phyloP scores from a whole-genome alignment of 2,329 filamentous ascomycete genomes.

The Herpotrichia juniperi region DNA sequence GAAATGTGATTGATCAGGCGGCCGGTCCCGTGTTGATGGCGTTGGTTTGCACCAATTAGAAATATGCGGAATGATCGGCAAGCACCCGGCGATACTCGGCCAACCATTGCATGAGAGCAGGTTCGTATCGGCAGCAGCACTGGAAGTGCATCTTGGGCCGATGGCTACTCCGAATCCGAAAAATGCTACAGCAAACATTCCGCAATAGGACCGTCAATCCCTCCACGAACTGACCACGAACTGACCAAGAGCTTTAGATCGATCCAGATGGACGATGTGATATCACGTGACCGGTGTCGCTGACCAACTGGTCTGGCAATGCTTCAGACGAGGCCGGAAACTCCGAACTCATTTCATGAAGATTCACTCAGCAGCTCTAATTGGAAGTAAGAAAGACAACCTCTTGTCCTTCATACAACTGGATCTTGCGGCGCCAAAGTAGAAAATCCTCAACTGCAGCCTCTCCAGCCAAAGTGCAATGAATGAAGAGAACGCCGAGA shows the following conservation, averaged over 20 bases:
- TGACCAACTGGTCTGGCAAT: too few species aligned
- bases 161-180: slow-evolving; percentile 7
- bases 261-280: background rate
- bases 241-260: background rate
- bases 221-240: background rate
- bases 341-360: too few species aligned
- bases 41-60: slow-evolving; percentile 14
- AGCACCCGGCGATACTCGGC: slow-evolving; percentile 20
- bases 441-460: too few species aligned
- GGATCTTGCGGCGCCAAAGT: too few species aligned
- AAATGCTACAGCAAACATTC: background rate
- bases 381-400: too few species aligned
- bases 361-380: too few species aligned
- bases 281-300: background rate
- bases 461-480: too few species aligned
- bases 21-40: slow-evolving; percentile 24
- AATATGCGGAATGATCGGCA: slow-evolving; percentile 17
- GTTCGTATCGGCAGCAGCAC: background rate
- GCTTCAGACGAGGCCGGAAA: too few species aligned
- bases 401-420: too few species aligned
- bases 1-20: slow-evolving; percentile 27
- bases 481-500: too few species aligned
- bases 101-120: slow-evolving; percentile 12
- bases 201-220: background rate
- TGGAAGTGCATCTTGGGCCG: slow-evolving; percentile 12